Base-by-base conservation (phyloP, 2,329 filamentous ascomycete genomes). In the Thermothelomyces thermophilus region DNA sequence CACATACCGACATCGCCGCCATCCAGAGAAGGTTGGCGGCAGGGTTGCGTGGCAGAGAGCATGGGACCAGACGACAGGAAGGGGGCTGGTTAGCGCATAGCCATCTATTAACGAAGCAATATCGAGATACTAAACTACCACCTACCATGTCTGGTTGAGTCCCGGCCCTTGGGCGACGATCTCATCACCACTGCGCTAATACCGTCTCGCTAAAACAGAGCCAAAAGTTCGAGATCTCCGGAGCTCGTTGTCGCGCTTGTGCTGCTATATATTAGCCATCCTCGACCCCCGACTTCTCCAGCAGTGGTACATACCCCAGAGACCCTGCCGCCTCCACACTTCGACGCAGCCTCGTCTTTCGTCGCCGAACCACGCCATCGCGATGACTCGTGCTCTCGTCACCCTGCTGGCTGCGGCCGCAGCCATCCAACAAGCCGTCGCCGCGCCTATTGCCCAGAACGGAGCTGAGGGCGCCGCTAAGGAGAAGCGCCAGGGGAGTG, bases 351-450 rank as follows among this genome's bases (percentile, higher is more conserved):
- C 14, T 33, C 17, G 13, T 24, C 22, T 19, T 28, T 17, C 33
- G n/a, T 31, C 43, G 14, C 17, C 14, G 13, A 43, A 10, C 24
- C 37, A 43, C 42, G 13, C 28, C 24, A 13, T 34, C 53, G 56
- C 26, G n/a, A 59, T 59, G 57, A 58, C 56, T 43, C 57, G 56
- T 40, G 48, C 56, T 34, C 40, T 58, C 31, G 30, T 57, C 50
- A 56, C 54, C 35, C 51, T 57, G 41, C 44, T 59, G 33, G 56
- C 56, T 31, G 53, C 57, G 42, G 50, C 48, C 31, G 48, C 56
- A 13, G 56, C 56, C 22, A 19, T 60, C 36, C 55, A 58, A 42
- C 43, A 43, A 41, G 53, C 46, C 26, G 26, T 53, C 17, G 56
- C 44, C 35, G 47, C 47, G 3, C 57, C 57, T n/a, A 24, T 55